These are phyloP conservation scores for Pulveroboletus sp. DNA, from an alignment of 768 basidiomycete genomes.

Conservation along the genomic window DNA sequence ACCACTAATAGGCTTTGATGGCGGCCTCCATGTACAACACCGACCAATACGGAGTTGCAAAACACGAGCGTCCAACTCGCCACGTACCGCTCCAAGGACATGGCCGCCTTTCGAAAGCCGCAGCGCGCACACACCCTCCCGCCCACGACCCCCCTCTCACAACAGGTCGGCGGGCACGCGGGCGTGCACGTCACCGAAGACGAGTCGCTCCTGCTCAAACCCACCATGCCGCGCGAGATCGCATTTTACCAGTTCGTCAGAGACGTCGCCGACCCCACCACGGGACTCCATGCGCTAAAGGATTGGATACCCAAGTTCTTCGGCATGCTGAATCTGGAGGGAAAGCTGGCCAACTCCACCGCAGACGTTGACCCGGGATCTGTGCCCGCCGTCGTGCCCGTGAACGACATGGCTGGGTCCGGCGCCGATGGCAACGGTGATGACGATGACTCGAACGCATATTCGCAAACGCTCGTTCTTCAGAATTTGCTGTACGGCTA, in stretches of 20 bases:
- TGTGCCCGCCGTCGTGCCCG: constrained; percentile 22
- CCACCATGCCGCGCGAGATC: constrained; percentile 58
- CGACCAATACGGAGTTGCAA: not conserved
- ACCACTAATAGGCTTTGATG: too few species aligned
- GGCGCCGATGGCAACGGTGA: not conserved
- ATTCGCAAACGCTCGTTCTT: constrained; percentile 69
- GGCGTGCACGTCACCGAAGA: constrained; percentile 70
- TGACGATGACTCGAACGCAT: not conserved
- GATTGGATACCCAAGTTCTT: constrained; percentile 72
- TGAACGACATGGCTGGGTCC: constrained; percentile 41
- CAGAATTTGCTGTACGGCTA: constrained; percentile 79
- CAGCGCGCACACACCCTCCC: constrained; percentile 19
- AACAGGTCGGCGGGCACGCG: constrained; percentile 81
- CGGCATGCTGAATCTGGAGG: constrained; percentile 77
- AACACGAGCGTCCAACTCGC: not conserved
- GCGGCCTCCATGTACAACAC: too few species aligned
- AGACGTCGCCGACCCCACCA: constrained; percentile 27
- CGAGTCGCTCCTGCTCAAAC: constrained; percentile 78
- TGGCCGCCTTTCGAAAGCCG: constrained; percentile 5
- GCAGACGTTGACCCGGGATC: constrained; percentile 1
- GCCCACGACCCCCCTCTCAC: constrained; percentile 35
- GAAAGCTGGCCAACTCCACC: constrained; percentile 19
- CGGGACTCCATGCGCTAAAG: constrained; percentile 32
- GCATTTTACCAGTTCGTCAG: constrained; percentile 63
- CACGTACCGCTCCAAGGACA: not conserved